Conservation (phyloP, 1,284 basidiomycete genomes). For the Irpex sp. region DNA sequence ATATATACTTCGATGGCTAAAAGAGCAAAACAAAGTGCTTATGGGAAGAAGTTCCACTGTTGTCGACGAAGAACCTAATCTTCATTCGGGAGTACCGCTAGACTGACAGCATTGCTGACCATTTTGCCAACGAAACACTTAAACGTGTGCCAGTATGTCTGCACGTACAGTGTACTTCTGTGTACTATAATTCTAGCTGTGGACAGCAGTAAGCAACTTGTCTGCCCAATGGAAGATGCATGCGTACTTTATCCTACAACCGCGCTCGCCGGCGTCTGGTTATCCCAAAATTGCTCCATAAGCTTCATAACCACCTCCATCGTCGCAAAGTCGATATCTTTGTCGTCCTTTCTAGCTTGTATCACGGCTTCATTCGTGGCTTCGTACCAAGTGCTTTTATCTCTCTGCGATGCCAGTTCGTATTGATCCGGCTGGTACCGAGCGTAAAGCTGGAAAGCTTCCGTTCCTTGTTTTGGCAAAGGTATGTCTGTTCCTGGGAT, state of each 20-base stretch:
- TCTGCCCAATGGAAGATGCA: background rate
- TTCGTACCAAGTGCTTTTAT: constrained; percentile 3
- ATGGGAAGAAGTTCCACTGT: no score
- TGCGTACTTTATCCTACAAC: background rate
- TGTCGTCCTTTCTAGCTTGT: constrained; percentile 1
- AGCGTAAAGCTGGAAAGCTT: background rate
- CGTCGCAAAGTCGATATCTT: background rate
- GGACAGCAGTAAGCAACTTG: background rate
- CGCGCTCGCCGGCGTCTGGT: background rate
- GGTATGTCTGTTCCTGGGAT: constrained; percentile 11
- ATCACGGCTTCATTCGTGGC: constrained; percentile 4
- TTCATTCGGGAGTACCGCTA: no score
- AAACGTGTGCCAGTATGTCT: no score
- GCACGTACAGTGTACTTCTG: background rate
- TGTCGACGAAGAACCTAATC: no score
- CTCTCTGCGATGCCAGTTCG: background rate
- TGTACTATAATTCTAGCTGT: background rate
- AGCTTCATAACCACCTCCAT: constrained; percentile 2
- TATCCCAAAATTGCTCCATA: constrained; percentile 10
- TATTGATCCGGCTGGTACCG: constrained; percentile 9
- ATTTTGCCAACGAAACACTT: no score
- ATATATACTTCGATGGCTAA: no score
- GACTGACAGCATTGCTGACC: no score
- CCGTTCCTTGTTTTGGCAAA: constrained; percentile 2
- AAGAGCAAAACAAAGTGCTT: no score